Percentiles rank a stretch among this genome's conserved stretches.
These are phyloP conservation scores for Dioscorea cayenensis DNA, from an alignment of 116 monocot genomes.

Conservation along the genomic window DNA sequence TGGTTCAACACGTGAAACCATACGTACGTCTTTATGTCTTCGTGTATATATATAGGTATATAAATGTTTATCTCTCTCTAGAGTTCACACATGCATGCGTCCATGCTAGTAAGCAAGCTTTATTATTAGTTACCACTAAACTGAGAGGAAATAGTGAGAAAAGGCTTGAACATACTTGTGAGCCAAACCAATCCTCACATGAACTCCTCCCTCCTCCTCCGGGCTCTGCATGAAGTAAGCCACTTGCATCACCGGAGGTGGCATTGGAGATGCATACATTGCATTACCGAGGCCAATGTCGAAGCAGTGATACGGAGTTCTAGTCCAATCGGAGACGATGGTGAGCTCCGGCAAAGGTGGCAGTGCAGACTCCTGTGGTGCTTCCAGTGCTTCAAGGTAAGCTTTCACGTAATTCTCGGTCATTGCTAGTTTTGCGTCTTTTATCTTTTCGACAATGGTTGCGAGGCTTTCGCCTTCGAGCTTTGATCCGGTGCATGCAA, in stretches of 20 bases:
- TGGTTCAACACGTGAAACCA: too few relatives aligned
- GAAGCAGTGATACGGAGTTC: conserved; percentile 28
- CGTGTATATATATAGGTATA: too few relatives aligned
- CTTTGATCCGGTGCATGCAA: conserved; percentile 19
- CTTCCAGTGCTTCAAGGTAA: conserved; percentile 31
- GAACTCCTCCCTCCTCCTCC: conserved; percentile 19
- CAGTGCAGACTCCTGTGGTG: conserved; percentile 5
- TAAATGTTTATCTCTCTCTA: too few relatives aligned
- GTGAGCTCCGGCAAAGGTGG: conserved; percentile 32
- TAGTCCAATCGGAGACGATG: conserved; percentile 38
- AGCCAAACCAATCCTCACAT: conserved; percentile 39
- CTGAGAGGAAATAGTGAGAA: conserved; percentile 18
- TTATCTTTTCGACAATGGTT: conserved; percentile 21
- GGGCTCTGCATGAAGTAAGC: conserved; percentile 42
- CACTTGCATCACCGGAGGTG: conserved; percentile 24
- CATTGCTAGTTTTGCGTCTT: conserved; percentile 16
- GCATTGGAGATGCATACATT: conserved; percentile 20
- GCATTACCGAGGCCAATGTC: conserved; percentile 20
- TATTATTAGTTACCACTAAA: conserved; percentile 1
- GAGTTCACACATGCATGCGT: too few relatives aligned
- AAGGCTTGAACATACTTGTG: conserved; percentile 21
- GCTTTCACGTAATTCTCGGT: conserved; percentile 18
- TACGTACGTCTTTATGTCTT: too few relatives aligned
- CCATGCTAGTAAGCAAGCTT: too few relatives aligned
- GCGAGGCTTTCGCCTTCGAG: conserved; percentile 12